Percentiles rank a stretch among this genome's conserved stretches.
These are phyloP conservation scores for Afroboletus lepidellus DNA, from an alignment of 1,284 basidiomycete genomes.

Conservation along the genomic window DNA sequence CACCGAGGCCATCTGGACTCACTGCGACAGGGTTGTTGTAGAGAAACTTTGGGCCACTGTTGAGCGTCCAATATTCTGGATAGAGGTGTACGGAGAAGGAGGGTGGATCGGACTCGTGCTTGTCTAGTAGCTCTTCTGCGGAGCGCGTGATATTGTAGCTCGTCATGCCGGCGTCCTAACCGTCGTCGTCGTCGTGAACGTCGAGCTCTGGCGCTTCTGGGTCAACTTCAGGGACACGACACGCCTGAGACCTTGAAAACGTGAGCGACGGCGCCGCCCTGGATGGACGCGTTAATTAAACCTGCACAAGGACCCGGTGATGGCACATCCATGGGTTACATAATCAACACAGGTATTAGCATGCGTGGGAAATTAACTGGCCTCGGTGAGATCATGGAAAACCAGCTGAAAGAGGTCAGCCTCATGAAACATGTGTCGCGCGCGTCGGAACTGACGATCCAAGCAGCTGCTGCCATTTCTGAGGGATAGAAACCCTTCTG, in stretches of 20 bases:
- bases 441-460: slow-evolving; percentile 17
- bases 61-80: slow-evolving; percentile 75
- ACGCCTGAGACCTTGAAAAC: not conserved
- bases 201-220: not conserved
- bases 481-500: slow-evolving; percentile 84
- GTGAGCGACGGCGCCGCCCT: not conserved
- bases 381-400: slow-evolving; percentile 43
- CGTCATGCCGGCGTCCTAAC: slow-evolving; percentile 44
- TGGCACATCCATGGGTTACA: slow-evolving; percentile 14
- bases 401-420: slow-evolving; percentile 58
- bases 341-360: slow-evolving; percentile 16
- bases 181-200: slow-evolving; percentile 11
- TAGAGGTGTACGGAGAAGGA: slow-evolving; percentile 76
- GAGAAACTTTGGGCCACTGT: slow-evolving; percentile 72
- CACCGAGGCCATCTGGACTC: slow-evolving; percentile 15
- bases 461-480: slow-evolving; percentile 80
- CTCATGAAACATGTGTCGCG: slow-evolving; percentile 5
- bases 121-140: slow-evolving; percentile 55
- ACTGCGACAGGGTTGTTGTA: slow-evolving; percentile 78
- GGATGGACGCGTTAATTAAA: slow-evolving; percentile 24
- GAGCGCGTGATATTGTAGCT: slow-evolving; percentile 71
- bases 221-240: not conserved
- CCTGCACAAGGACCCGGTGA: not conserved
- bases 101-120: slow-evolving; percentile 53
- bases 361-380: slow-evolving; percentile 22